phyloP scores from a whole-genome alignment of 2,329 filamentous ascomycete genomes.

The Chrysoporthe cubensis region DNA sequence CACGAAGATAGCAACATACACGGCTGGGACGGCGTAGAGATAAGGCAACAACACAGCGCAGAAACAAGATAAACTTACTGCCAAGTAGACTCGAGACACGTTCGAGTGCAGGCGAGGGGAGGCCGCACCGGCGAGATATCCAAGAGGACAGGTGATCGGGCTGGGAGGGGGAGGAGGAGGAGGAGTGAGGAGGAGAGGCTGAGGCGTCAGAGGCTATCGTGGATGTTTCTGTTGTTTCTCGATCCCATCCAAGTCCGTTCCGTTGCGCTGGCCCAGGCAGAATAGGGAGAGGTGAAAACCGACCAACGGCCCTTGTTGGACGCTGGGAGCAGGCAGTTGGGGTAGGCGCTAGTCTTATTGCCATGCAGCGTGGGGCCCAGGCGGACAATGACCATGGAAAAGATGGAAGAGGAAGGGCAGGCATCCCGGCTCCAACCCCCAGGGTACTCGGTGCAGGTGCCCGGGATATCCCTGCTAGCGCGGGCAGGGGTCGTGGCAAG shows the following conservation, averaged over 20 bases:
- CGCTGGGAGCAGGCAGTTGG: conserved; percentile 16
- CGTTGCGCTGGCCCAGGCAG: conserved; percentile 17
- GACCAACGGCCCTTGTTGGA: conserved; percentile 12
- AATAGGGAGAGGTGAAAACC: conserved; percentile 23
- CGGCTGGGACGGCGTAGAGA: background rate
- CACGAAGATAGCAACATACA: background rate
- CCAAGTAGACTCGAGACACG: background rate
- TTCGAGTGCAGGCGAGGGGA: background rate
- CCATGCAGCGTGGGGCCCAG: conserved; percentile 20
- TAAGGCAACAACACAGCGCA: conserved; percentile 16
- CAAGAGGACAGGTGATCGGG: background rate
- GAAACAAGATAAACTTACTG: conserved; percentile 25
- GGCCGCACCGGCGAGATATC: background rate
- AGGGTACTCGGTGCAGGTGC: conserved; percentile 16
- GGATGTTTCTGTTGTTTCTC: conserved; percentile 15
- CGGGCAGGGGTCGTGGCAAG: background rate
- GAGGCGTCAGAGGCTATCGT: background rate
- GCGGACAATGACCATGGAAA: background rate
- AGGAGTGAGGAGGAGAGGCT: conserved; percentile 4
- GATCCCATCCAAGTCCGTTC: conserved; percentile 3
- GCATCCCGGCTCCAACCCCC: conserved; percentile 1
- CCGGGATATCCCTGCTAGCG: conserved; percentile 19
- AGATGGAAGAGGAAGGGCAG: conserved; percentile 12
- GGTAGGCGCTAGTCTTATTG: conserved; percentile 30
- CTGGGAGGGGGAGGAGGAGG: no score